Percentiles rank a stretch among this genome's conserved stretches.
phyloP scores from a whole-genome alignment of 1,284 basidiomycete genomes.

The Sphagnurus paluster region DNA sequence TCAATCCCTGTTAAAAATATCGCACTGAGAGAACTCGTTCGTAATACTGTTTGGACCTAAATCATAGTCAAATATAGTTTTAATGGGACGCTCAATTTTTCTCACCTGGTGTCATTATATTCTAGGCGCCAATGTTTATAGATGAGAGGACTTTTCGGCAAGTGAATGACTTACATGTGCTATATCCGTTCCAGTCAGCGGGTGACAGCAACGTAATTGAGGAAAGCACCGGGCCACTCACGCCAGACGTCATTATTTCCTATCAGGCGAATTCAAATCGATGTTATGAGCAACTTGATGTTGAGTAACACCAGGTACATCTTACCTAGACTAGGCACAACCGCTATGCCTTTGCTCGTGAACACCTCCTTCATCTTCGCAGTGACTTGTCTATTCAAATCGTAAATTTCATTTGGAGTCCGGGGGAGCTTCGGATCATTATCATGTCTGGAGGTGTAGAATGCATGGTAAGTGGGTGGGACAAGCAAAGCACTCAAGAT shows the following conservation, averaged over 20 bases:
- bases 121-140: constrained; percentile 37
- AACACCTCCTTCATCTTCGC: constrained; percentile 74
- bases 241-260: constrained; percentile 90
- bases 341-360: constrained; percentile 67
- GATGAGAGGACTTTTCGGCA: constrained; percentile 12
- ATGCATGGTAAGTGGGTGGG: constrained; percentile 4
- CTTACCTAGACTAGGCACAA: constrained; percentile 82
- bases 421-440: constrained; percentile 82
- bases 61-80: constrained; percentile 5
- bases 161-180: constrained; percentile 55
- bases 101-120: constrained; percentile 65
- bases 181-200: constrained; percentile 34
- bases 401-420: constrained; percentile 80
- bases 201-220: constrained; percentile 14
- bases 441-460: constrained; percentile 66
- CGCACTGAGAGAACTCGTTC: constrained; percentile 71
- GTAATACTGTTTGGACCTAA: constrained; percentile 82
- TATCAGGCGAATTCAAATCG: constrained; percentile 24
- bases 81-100: background rate
- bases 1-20: constrained; percentile 17
- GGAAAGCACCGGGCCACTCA: constrained; percentile 39
- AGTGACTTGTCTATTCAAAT: constrained; percentile 70
- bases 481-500: background rate
- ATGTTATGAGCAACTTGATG: constrained; percentile 3
- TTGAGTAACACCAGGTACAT: background rate